phyloP scores from a whole-genome alignment of 176 grass and related monocot genomes.

The Eleusine indica region DNA sequence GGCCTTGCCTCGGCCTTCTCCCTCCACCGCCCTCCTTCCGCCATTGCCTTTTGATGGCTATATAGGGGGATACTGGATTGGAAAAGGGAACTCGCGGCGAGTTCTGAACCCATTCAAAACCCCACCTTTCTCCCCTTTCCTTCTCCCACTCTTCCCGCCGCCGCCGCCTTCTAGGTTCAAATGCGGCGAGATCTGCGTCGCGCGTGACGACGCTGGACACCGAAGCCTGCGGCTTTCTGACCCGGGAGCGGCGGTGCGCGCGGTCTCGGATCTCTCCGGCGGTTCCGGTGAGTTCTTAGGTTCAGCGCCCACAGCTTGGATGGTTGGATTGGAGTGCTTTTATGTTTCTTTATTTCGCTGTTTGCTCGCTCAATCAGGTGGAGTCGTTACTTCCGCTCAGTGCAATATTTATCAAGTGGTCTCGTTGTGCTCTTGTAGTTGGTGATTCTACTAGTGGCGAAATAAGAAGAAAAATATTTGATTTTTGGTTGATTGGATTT shows the following conservation, averaged over 20 bases:
- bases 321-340: conserved; percentile 13
- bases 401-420: conserved; percentile 16
- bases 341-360: background rate
- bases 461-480: background rate
- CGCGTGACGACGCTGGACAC: conserved; percentile 33
- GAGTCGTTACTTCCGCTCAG: background rate
- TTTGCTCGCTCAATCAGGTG: conserved; percentile 6
- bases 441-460: background rate
- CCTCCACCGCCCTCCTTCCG: background rate
- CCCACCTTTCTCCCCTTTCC: conserved; percentile 16
- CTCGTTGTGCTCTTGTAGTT: conserved; percentile 19
- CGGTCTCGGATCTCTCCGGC: conserved; percentile 27
- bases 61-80: conserved; percentile 40
- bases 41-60: conserved; percentile 42
- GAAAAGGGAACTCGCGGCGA: conserved; percentile 36
- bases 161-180: conserved; percentile 25
- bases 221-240: background rate
- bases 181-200: conserved; percentile 55
- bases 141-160: conserved; percentile 2
- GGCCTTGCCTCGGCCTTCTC: conserved; percentile 15
- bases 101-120: conserved; percentile 49
- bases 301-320: conserved; percentile 16
- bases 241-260: background rate
- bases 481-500: conserved; percentile 31
- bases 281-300: conserved; percentile 15